Evolutionary conservation across 2,329 filamentous ascomycete species (phyloP).

Genomic region (Claviceps spartinae): DNA sequence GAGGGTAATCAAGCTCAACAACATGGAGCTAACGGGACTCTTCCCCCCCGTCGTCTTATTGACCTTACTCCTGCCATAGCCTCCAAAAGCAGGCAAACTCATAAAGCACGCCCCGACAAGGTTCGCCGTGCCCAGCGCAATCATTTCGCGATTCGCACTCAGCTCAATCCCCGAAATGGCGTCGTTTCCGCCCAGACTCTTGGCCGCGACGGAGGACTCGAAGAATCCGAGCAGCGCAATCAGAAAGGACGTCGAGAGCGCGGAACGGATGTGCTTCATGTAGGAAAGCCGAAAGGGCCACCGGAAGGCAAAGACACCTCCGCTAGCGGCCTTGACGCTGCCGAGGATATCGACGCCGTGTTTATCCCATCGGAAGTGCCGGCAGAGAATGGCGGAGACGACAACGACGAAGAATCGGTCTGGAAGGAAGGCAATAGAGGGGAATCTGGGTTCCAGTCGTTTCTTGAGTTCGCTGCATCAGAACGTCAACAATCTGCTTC

Average conservation of each 20-base stretch:
- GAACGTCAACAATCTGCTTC: background rate
- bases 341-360: slow-evolving; percentile 76
- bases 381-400: slow-evolving; percentile 67
- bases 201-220: slow-evolving; percentile 90
- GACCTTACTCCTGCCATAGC: slow-evolving; percentile 91
- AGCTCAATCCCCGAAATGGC: slow-evolving; percentile 68
- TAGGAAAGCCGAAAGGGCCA: slow-evolving; percentile 72
- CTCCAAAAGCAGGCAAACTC: slow-evolving; percentile 85
- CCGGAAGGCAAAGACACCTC: slow-evolving; percentile 63
- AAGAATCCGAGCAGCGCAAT: slow-evolving; percentile 97
- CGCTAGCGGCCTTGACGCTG: slow-evolving; percentile 58
- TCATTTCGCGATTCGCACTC: slow-evolving; percentile 84
- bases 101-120: slow-evolving; percentile 85
- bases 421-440: slow-evolving; percentile 73
- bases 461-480: slow-evolving; percentile 60
- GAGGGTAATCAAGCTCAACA: slow-evolving; percentile 71
- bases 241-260: slow-evolving; percentile 82
- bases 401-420: slow-evolving; percentile 87
- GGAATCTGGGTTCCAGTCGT: slow-evolving; percentile 63
- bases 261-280: slow-evolving; percentile 70
- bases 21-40: slow-evolving; percentile 85
- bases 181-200: slow-evolving; percentile 61
- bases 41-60: slow-evolving; percentile 84
- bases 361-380: slow-evolving; percentile 62
- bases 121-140: slow-evolving; percentile 83